A percentile compares a stretch with the other conserved stretches of the same genome.
Evolutionary conservation across 2,329 filamentous ascomycete species (phyloP).

Genomic region (Teratosphaeria zuluensis): DNA sequence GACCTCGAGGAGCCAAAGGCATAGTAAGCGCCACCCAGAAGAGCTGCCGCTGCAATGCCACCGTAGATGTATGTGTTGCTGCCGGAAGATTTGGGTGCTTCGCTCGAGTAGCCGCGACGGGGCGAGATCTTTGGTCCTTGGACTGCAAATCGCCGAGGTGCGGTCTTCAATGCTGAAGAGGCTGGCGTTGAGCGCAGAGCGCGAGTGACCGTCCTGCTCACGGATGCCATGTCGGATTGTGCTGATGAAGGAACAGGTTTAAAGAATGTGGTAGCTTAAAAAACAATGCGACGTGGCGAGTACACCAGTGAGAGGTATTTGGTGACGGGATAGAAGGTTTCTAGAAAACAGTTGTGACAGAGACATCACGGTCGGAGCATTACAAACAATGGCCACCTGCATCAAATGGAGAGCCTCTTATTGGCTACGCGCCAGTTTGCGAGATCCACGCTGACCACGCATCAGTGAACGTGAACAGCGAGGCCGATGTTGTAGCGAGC

Average conservation of each 20-base stretch:
- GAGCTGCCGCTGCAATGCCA: slow-evolving; percentile 47
- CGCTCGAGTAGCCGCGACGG: slow-evolving; percentile 64
- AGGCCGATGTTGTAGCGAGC: not conserved
- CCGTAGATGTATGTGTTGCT: slow-evolving; percentile 46
- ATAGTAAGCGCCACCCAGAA: slow-evolving; percentile 56
- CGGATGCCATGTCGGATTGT: slow-evolving; percentile 26
- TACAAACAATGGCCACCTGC: not conserved
- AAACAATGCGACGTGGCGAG: not conserved
- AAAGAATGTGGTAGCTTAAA: not conserved
- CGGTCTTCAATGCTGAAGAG: slow-evolving; percentile 46
- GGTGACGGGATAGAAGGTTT: not conserved
- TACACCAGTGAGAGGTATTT: not conserved
- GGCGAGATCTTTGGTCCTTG: slow-evolving; percentile 63
- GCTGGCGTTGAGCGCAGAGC: slow-evolving; percentile 33
- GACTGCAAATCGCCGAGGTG: slow-evolving; percentile 46
- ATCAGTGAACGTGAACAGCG: not conserved
- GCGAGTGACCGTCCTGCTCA: slow-evolving; percentile 30
- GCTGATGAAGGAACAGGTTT: not conserved
- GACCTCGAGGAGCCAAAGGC: slow-evolving; percentile 36
- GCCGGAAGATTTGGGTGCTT: slow-evolving; percentile 15
- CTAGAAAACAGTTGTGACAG: not conserved
- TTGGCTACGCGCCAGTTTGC: not conserved
- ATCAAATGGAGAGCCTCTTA: not conserved
- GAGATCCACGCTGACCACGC: not conserved
- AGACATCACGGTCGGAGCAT: not conserved